Evolutionary conservation across 2,329 filamentous ascomycete genomes (phyloP).

Genomic region (Calonectria pauciramosa): DNA sequence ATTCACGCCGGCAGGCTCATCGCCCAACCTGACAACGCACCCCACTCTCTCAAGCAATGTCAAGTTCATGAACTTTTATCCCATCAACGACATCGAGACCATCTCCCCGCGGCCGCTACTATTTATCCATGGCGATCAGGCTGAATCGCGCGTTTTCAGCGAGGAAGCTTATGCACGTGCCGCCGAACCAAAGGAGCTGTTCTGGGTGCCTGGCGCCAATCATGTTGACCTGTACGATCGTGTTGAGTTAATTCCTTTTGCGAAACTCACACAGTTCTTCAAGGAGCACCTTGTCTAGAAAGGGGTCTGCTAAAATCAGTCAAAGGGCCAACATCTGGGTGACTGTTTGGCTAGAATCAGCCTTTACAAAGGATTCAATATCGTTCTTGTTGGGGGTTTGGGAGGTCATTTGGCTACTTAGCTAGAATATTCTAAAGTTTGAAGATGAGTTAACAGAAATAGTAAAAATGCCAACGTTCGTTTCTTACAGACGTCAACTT

Average conservation of each 20-base stretch:
- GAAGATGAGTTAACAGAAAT: too few relatives aligned
- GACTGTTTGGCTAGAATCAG: too few relatives aligned
- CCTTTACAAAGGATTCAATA: too few relatives aligned
- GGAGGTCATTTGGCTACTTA: too few relatives aligned
- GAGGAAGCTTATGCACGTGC: slow-evolving; percentile 42
- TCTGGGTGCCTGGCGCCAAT: slow-evolving; percentile 48
- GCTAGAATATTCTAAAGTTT: too few relatives aligned
- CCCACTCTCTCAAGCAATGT: slow-evolving; percentile 45
- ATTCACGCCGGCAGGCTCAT: slow-evolving; percentile 5
- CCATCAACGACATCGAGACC: slow-evolving; percentile 46
- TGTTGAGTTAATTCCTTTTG: slow-evolving; percentile 51
- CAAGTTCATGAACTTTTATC: slow-evolving; percentile 50
- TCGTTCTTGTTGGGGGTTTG: too few relatives aligned
- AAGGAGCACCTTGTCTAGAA: background rate
- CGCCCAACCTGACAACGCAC: slow-evolving; percentile 46
- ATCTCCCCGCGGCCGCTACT: slow-evolving; percentile 49
- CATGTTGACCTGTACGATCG: slow-evolving; percentile 56
- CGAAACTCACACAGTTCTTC: slow-evolving; percentile 46
- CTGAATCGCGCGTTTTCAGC: slow-evolving; percentile 47
- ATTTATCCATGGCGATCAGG: slow-evolving; percentile 43
- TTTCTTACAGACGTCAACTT: too few relatives aligned
- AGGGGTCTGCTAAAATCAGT: too few relatives aligned
- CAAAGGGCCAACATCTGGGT: too few relatives aligned
- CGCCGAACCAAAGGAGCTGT: slow-evolving; percentile 54
- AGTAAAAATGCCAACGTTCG: too few relatives aligned